Conservation (phyloP, 805 yeast species). For the Starmerella khaoyaiensis region DNA sequence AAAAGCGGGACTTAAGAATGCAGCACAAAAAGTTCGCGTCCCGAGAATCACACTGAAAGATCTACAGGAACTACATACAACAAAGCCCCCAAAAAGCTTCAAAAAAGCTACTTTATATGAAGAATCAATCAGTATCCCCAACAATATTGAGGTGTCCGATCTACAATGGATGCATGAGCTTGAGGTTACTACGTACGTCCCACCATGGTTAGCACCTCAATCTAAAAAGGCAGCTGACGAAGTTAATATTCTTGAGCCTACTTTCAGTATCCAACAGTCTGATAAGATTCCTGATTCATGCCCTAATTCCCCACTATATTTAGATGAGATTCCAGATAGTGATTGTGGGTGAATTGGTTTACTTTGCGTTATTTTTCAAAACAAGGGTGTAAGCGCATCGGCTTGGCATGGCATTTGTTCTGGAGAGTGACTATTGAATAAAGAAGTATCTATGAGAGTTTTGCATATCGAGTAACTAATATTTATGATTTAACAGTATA, state of each 20-base stretch:
- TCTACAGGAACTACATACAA: not conserved
- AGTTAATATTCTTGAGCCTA: conserved; percentile 7
- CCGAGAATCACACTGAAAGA: not conserved
- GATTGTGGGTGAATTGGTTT: conserved; percentile 5
- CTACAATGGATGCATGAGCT: conserved; percentile 17
- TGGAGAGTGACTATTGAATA: no score
- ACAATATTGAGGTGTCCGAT: conserved; percentile 6
- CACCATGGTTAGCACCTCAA: conserved; percentile 13
- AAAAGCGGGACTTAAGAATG: not conserved
- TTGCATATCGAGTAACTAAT: no score
- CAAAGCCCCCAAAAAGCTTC: not conserved
- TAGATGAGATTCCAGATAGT: conserved; percentile 18
- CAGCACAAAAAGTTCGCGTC: not conserved
- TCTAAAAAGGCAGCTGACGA: not conserved
- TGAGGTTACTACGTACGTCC: conserved; percentile 10
- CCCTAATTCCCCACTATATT: conserved; percentile 16
- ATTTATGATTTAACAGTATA: no score
- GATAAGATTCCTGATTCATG: conserved; percentile 18
- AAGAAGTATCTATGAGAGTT: no score
- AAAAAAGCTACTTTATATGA: not conserved
- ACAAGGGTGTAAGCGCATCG: no score
- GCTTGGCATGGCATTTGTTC: no score
- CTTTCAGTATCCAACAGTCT: conserved; percentile 3
- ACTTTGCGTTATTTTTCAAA: no score
- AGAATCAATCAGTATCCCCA: conserved; percentile 4